Evolutionary conservation across 306 rosid species (phyloP), one percentile per base, ranked within the genome.

Genomic region (Vigna reflexopilosa): DNA sequence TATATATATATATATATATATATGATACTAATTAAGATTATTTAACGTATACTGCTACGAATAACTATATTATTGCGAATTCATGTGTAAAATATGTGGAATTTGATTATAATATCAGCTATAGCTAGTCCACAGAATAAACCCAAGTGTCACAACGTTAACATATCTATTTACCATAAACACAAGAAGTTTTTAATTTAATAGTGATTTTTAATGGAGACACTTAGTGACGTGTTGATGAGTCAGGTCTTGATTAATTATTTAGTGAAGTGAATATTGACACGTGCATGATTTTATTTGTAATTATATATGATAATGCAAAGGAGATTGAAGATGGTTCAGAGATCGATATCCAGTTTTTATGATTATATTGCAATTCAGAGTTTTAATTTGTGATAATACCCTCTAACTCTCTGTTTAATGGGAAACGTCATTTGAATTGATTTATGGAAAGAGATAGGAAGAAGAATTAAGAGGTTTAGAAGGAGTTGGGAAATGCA

Each of bases 371-470:
- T 81, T 74, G 74, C 22, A 26, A 64, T 74, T 83, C 34, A 59
- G 5, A 48, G 22, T 38, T 78, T 12, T 36, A 67, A 73, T 83
- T 65, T 32, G 71, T 45, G 75, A 67, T 34, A 44, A 54, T 20
- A 70, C 34, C 34, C 52, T 67, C 45, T 76, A 82, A 73, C 51
- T 42, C 81, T 36, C 28, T 13, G 55, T 16, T 72, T 54, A 54
- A 47, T 42, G 42, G 30, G 38, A 56, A 20, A 74, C 20, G 75
- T 70, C 22, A 48, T 13, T 20, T 9, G 17, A 76, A 45, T 51
- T 57, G 59, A 79, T 75, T 73, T 6, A 56, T 51, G 51, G 86
- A 85, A 78, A 78, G 82, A 74, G 85, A 81, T 16, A 19, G 71
- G 83, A 59, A 50, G 48, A 62, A 69, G 50, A 55, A 38, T 62